These are phyloP conservation scores for Saccharomyces mikatae DNA, from an alignment of 805 yeast genomes.

Conservation along the genomic window DNA sequence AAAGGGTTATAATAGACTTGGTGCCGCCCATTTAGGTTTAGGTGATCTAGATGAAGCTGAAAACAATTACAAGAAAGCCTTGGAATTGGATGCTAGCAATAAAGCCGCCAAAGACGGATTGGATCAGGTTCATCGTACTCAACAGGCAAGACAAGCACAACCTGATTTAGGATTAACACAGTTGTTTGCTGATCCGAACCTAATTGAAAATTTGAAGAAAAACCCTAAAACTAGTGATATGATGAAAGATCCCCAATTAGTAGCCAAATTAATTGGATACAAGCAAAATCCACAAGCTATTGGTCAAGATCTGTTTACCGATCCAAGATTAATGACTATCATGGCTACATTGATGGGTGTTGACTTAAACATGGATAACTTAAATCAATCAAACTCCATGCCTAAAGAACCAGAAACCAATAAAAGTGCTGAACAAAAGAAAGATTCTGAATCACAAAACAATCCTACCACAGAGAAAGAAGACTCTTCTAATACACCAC, in stretches of 20 bases:
- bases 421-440: constrained; percentile 13
- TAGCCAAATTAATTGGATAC: constrained; percentile 53
- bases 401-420: constrained; percentile 32
- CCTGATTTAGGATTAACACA: constrained; percentile 73
- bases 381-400: constrained; percentile 23
- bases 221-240: constrained; percentile 84
- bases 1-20: constrained; percentile 89
- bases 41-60: constrained; percentile 72
- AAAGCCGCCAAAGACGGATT: constrained; percentile 84
- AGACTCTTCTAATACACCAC: constrained; percentile 21
- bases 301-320: constrained; percentile 61
- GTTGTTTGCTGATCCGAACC: constrained; percentile 72
- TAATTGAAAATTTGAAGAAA: constrained; percentile 62
- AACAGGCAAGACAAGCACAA: constrained; percentile 39
- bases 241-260: constrained; percentile 81
- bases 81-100: constrained; percentile 72
- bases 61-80: constrained; percentile 62
- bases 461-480: constrained; percentile 18
- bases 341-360: constrained; percentile 82
- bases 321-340: constrained; percentile 81
- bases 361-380: constrained; percentile 47
- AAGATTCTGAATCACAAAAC: constrained; percentile 8
- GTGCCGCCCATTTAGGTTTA: constrained; percentile 86
- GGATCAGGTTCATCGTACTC: constrained; percentile 56
- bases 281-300: constrained; percentile 66